phyloP scores from a whole-genome alignment of 1,139 yeast genomes.

The Suhomyces atakaporum region DNA sequence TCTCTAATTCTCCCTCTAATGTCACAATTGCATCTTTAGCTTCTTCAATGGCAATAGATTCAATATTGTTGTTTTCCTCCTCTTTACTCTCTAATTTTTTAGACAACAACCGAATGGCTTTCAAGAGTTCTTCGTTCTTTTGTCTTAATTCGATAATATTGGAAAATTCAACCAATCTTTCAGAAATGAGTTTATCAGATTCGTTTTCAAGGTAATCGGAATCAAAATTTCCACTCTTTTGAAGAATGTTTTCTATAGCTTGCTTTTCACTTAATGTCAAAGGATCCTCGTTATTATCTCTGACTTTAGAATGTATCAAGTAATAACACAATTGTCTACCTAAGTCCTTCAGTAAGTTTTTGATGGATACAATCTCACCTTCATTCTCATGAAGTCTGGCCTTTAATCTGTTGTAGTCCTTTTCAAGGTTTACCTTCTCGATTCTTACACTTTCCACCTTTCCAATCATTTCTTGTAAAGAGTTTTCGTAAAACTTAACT shows the following conservation, averaged over 20 bases:
- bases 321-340: slow-evolving; percentile 79
- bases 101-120: slow-evolving; percentile 69
- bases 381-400: slow-evolving; percentile 39
- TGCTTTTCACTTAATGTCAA: slow-evolving; percentile 58
- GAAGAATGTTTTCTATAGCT: slow-evolving; percentile 49
- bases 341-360: slow-evolving; percentile 65
- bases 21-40: slow-evolving; percentile 76
- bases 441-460: slow-evolving; percentile 39
- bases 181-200: slow-evolving; percentile 70
- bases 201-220: slow-evolving; percentile 50
- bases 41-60: slow-evolving; percentile 64
- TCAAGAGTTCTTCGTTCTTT: slow-evolving; percentile 71
- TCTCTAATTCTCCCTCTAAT: slow-evolving; percentile 62
- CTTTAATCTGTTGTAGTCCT: slow-evolving; percentile 36
- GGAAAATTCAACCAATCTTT: slow-evolving; percentile 70
- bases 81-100: slow-evolving; percentile 61
- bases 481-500: slow-evolving; percentile 45
- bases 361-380: slow-evolving; percentile 45
- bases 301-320: slow-evolving; percentile 64
- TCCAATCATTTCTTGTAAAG: slow-evolving; percentile 42
- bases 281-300: slow-evolving; percentile 55
- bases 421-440: slow-evolving; percentile 46
- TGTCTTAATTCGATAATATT: slow-evolving; percentile 67
- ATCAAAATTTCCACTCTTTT: slow-evolving; percentile 36
- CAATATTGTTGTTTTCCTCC: slow-evolving; percentile 44